phyloP scores from a whole-genome alignment of 805 yeast genomes.

The Cyberlindnera galapagoensis region DNA sequence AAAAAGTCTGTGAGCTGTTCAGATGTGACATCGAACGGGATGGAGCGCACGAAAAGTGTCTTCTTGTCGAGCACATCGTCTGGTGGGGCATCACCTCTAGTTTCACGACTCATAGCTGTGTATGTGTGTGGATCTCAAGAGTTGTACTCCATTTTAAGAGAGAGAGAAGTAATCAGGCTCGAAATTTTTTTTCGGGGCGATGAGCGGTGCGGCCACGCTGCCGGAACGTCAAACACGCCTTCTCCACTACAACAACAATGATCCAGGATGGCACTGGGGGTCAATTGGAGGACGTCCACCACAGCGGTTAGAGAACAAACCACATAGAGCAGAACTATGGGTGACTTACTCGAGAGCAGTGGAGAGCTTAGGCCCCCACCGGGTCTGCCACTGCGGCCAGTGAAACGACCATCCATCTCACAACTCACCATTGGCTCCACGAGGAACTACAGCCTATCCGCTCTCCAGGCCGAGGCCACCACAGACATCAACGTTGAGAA shows the following conservation, averaged over 20 bases:
- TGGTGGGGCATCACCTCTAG: constrained; percentile 2
- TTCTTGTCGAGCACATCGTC: constrained; percentile 31
- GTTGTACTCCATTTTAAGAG: too few relatives aligned
- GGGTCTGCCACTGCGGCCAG: constrained; percentile 17
- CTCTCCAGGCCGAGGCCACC: constrained; percentile 26
- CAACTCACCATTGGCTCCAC: constrained; percentile 14
- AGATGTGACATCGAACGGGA: constrained; percentile 75
- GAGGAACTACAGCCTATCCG: constrained; percentile 14
- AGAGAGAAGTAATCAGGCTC: neutral
- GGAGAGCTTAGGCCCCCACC: constrained; percentile 5
- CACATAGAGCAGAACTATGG: neutral
- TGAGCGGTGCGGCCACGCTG: constrained; percentile 1
- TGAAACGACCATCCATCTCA: constrained; percentile 18
- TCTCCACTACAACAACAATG: too few relatives aligned
- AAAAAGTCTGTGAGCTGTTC: constrained; percentile 81
- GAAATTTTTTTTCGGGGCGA: constrained; percentile 2
- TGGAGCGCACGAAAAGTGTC: constrained; percentile 79
- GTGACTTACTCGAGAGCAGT: neutral
- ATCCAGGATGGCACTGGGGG: too few relatives aligned
- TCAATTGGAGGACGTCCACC: too few relatives aligned
- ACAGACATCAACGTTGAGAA: constrained; percentile 25
- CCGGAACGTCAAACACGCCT: too few relatives aligned
- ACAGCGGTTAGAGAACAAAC: too few relatives aligned
- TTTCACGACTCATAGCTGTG: constrained; percentile 8
- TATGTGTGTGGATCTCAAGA: neutral